Percentiles rank a stretch among this genome's conserved stretches.
phyloP scores from a whole-genome alignment of 2,329 filamentous ascomycete genomes.

The Pseudonectria foliicola region DNA sequence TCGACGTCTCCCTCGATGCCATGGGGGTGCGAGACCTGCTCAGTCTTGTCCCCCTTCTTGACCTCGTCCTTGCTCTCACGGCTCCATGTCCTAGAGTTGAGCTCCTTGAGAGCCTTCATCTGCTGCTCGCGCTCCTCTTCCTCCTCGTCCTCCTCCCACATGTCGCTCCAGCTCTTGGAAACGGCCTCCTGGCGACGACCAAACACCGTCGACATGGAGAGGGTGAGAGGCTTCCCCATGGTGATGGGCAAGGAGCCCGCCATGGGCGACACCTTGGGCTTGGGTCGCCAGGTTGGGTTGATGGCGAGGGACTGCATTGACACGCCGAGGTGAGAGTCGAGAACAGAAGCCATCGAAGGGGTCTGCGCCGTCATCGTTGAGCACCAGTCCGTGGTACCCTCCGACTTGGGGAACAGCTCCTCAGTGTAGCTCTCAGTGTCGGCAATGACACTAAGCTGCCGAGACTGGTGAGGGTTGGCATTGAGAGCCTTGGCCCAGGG shows the following conservation, averaged over 20 bases:
- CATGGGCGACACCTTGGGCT: conserved; percentile 45
- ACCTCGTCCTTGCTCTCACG: conserved; percentile 54
- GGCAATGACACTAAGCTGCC: conserved; percentile 81
- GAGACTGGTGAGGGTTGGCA: conserved; percentile 63
- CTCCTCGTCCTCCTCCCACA: conserved; percentile 88
- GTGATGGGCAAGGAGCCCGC: conserved; percentile 70
- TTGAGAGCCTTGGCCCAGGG: conserved; percentile 92
- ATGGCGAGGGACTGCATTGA: conserved; percentile 72
- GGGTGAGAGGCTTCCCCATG: conserved; percentile 66
- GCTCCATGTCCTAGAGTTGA: conserved; percentile 73
- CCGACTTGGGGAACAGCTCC: conserved; percentile 77
- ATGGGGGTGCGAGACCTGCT: conserved; percentile 18
- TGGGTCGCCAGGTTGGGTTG: conserved; percentile 30
- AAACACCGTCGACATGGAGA: conserved; percentile 73
- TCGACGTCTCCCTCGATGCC: conserved; percentile 47
- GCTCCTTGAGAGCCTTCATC: conserved; percentile 45
- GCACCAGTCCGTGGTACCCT: conserved; percentile 69
- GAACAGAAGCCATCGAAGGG: conserved; percentile 73
- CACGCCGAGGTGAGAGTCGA: conserved; percentile 73
- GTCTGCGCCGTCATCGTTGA: conserved; percentile 68
- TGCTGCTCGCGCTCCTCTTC: conserved; percentile 58
- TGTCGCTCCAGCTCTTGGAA: conserved; percentile 98
- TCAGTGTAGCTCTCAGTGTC: conserved; percentile 75
- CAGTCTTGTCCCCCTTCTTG: conserved; percentile 14
- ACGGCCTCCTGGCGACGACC: conserved; percentile 69